Evolutionary conservation across 805 yeast genomes (phyloP), one percentile per base, ranked within the genome.

Genomic region (Hanseniaspora singularis): DNA sequence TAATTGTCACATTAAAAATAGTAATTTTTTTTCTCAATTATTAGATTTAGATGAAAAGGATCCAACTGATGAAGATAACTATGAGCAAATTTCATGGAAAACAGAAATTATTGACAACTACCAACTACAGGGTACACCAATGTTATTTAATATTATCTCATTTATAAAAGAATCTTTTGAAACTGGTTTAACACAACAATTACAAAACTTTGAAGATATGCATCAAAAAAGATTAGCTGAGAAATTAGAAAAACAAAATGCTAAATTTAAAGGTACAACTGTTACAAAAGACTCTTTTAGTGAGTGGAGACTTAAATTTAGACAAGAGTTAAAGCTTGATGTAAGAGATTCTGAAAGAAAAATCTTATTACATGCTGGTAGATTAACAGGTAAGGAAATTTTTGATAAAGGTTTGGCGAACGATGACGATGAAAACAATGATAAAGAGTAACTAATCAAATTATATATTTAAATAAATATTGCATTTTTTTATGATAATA

Each of bases 331-430:
- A 73, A 76, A 77, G n/a, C 65, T 76, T 52, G 89, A 82, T 54
- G 72, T 72, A 40, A 68, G 77, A 53, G 71, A 75, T 48, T 64
- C 63, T 30, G 65, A 69, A 44, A 69, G 84, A 53, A 71, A 72
- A 51, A 61, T 65, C 32, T 60, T 59, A n/a, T 73, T 78, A 57
- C 89, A 82, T 58, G 71, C 70, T 37, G 94, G 92, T 7, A 82
- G 79, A 62, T 64, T 87, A 57, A 79, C 94, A 0, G 98, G 98
- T 20, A 73, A 76, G 55, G 89, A 86, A 64, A 82, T 92, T 51
- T 89, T 89, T 58, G 97, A 87, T 59, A 72, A 72, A 57, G 97
- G 97, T 38, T 72, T 92, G 54, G 94, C 82, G 34, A 80, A 79
- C 44, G 79, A 74, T 30, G 78, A 67, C 20, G 88, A 76, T 36